phyloP scores from a whole-genome alignment of 2,329 filamentous ascomycete genomes.

The Alternaria sp. region DNA sequence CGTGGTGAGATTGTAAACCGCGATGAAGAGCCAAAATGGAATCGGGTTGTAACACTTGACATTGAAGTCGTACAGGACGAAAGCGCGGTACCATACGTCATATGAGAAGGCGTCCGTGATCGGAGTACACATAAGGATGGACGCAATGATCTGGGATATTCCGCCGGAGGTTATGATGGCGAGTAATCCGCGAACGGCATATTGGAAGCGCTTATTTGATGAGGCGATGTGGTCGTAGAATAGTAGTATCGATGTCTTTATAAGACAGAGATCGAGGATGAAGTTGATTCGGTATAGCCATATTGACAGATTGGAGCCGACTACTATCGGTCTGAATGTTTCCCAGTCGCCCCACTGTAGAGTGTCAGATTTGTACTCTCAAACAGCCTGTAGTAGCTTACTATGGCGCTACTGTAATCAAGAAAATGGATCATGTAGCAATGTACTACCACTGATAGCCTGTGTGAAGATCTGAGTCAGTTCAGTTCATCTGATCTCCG shows the following conservation, averaged over 20 bases:
- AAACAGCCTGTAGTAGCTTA: conserved; percentile 10
- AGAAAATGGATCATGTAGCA: conserved; percentile 36
- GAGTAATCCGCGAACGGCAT: conserved; percentile 31
- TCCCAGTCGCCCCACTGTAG: conserved; percentile 1
- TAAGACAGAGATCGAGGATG: conserved; percentile 38
- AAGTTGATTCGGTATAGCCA: conserved; percentile 44
- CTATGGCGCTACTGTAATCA: conserved; percentile 29
- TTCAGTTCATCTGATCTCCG: neutral
- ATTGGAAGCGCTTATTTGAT: conserved; percentile 37
- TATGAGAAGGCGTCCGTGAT: conserved; percentile 38
- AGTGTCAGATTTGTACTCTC: neutral
- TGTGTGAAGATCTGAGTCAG: neutral
- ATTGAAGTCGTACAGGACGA: conserved; percentile 25
- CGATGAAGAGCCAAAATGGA: conserved; percentile 48
- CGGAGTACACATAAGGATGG: conserved; percentile 39
- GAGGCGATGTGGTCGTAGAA: conserved; percentile 44
- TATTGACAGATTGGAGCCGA: conserved; percentile 25
- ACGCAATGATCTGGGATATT: conserved; percentile 38
- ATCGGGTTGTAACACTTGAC: conserved; percentile 37
- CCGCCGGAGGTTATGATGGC: conserved; percentile 31
- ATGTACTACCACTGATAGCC: conserved; percentile 37
- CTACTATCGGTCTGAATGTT: conserved; percentile 18
- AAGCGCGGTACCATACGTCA: conserved; percentile 27
- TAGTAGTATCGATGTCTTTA: conserved; percentile 46
- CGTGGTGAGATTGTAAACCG: conserved; percentile 51